Evolutionary conservation across 2,329 filamentous ascomycete genomes (phyloP).

Genomic region (Leptographium wingfieldii): DNA sequence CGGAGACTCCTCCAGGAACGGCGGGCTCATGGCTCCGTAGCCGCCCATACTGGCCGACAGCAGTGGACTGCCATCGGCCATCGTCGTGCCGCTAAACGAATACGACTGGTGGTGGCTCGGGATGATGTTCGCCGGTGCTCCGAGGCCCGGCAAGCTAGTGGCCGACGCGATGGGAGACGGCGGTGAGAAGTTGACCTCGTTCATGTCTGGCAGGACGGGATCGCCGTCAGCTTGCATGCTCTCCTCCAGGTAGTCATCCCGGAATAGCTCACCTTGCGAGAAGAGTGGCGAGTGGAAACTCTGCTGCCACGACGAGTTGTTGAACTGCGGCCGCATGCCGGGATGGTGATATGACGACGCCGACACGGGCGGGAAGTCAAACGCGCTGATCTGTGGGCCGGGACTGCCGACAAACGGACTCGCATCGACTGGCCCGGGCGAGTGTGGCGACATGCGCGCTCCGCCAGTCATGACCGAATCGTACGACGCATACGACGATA

Average conservation of each 20-base stretch:
- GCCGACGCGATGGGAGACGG: slow-evolving; percentile 11
- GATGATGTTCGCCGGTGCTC: slow-evolving; percentile 10
- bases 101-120: slow-evolving; percentile 8
- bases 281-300: slow-evolving; percentile 12
- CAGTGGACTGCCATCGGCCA: slow-evolving; percentile 5
- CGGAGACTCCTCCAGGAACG: slow-evolving; percentile 10
- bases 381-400: slow-evolving; percentile 10
- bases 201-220: slow-evolving; percentile 5
- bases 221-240: not conserved
- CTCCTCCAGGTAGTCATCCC: not conserved
- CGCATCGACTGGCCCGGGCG: slow-evolving; percentile 8
- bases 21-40: slow-evolving; percentile 11
- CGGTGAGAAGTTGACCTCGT: slow-evolving; percentile 12
- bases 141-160: slow-evolving; percentile 8
- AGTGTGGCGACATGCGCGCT: slow-evolving; percentile 12
- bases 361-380: slow-evolving; percentile 7
- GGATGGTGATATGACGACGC: slow-evolving; percentile 9
- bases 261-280: slow-evolving; percentile 6
- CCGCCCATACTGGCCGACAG: not conserved
- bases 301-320: slow-evolving; percentile 11
- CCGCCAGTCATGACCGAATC: slow-evolving; percentile 11
- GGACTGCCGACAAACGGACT: slow-evolving; percentile 14
- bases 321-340: slow-evolving; percentile 14
- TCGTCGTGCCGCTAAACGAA: slow-evolving; percentile 4
- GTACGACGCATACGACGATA: slow-evolving; percentile 14